Conservation (phyloP, 176 grass and related monocot genomes). For the Triticum urartu region DNA sequence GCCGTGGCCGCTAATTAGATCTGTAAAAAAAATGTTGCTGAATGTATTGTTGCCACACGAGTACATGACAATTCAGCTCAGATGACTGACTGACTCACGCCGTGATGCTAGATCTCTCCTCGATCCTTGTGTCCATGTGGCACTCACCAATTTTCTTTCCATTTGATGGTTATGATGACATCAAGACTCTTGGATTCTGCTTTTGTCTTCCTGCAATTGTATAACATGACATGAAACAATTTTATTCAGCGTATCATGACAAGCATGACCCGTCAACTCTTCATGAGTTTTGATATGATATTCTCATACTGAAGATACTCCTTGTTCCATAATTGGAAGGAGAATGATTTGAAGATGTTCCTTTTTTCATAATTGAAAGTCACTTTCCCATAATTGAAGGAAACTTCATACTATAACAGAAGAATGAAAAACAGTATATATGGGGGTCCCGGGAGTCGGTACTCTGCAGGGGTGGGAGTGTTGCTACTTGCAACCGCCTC, state of each 20-base stretch:
- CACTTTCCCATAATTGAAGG: not conserved
- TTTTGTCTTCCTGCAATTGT: not conserved
- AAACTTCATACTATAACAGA: not conserved
- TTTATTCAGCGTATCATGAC: conserved; percentile 10
- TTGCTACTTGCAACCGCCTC: not conserved
- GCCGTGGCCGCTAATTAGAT: not conserved
- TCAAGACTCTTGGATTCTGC: not conserved
- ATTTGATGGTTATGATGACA: not conserved
- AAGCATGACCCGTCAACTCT: conserved; percentile 9
- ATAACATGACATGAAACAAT: not conserved
- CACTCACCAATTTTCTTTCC: not conserved
- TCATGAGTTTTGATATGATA: not conserved
- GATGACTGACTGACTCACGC: not conserved
- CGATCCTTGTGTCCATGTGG: not conserved
- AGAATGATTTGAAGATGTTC: not conserved
- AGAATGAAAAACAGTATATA: not conserved
- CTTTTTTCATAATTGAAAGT: not conserved
- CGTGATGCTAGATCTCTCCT: not conserved
- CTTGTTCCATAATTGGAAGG: conserved; percentile 3
- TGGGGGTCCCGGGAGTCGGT: conserved; percentile 22
- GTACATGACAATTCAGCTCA: conserved; percentile 12
- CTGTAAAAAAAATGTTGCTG: not conserved
- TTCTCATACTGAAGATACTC: not conserved
- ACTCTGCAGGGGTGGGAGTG: not conserved
- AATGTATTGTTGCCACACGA: not conserved